Base-by-base conservation (phyloP, 2,329 filamentous ascomycete species). In the Cladobotryum mycophilum region DNA sequence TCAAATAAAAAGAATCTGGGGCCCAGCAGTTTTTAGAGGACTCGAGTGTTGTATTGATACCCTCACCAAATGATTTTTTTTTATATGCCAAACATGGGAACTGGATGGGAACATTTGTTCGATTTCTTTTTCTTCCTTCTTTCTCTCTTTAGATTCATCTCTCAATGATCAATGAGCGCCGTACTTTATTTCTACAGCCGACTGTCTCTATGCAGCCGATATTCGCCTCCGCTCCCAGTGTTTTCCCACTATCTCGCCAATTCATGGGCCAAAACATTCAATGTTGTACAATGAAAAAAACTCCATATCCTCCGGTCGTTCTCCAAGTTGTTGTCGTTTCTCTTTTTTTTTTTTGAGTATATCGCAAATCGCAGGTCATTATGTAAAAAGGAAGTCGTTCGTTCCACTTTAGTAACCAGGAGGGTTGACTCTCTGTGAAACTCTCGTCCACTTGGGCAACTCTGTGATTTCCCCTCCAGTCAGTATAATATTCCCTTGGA, bases 401-500 rank as follows among this genome's bases (percentile, higher is more conserved):
- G 14, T 35, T 13, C 45, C 53, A 41, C 30, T 48, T 73, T 84
- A 96, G 72, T 92, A 97, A 73, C 92, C 92, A 43, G 92, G 91
- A 52, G 92, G 92, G 70, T 97, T 97, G 68, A 96, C 67, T 71
- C 92, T 79, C 71, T 97, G 92, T 58, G 89, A 95, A 56, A 97
- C 86, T 72, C 91, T 86, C 60, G 92, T 97, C 92, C 92, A 97
- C 74, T 97, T 90, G 51, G 85, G 86, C 47, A 91, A 71, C 69
- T 90, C 88, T 91, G 61, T 47, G 36, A 20, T 14, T 1, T 41
- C 41, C 8, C 30, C 37, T 41, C 13, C 4, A 11, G 37, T 40
- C 37, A 11, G 37, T 18, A 18, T 15, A 40, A 40, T 8, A 3
- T 3, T 4, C 4, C 6, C 17, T 40, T 13, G 3, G 3, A 11